Evolutionary conservation across 164 flowering plant species (phyloP).

Genomic region (Protea cynaroides): DNA sequence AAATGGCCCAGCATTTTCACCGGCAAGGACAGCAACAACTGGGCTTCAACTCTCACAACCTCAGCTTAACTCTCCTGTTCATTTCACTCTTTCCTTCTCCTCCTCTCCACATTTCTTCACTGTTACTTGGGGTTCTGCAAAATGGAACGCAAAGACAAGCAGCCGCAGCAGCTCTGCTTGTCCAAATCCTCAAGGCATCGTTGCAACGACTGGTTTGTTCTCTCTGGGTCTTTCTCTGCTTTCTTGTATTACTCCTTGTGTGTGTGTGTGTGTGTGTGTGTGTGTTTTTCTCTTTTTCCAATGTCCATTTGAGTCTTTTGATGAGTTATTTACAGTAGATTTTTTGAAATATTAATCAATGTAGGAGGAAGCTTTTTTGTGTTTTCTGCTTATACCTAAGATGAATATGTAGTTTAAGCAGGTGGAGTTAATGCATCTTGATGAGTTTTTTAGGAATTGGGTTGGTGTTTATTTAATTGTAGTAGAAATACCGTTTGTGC

Average conservation of each 20-base stretch:
- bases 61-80: background rate
- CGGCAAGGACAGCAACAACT: background rate
- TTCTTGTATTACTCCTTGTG: too few species aligned
- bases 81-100: background rate
- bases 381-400: background rate
- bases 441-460: background rate
- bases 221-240: background rate
- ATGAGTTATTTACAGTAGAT: background rate
- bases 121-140: background rate
- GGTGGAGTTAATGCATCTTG: background rate
- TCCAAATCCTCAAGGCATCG: background rate
- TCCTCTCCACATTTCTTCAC: background rate
- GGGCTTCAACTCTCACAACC: background rate
- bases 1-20: background rate
- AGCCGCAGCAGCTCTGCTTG: background rate
- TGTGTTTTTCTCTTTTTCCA: background rate
- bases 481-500: background rate
- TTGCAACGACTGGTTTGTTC: conserved; percentile 1
- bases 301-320: background rate
- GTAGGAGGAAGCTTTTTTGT: background rate
- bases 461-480: background rate
- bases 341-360: background rate
- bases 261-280: background rate
- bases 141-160: background rate
- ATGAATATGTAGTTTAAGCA: background rate